Percentiles rank a stretch among this genome's conserved stretches.
phyloP scores from a whole-genome alignment of 176 grass and related monocot genomes.

The Rhipidocladum racemiflorum region DNA sequence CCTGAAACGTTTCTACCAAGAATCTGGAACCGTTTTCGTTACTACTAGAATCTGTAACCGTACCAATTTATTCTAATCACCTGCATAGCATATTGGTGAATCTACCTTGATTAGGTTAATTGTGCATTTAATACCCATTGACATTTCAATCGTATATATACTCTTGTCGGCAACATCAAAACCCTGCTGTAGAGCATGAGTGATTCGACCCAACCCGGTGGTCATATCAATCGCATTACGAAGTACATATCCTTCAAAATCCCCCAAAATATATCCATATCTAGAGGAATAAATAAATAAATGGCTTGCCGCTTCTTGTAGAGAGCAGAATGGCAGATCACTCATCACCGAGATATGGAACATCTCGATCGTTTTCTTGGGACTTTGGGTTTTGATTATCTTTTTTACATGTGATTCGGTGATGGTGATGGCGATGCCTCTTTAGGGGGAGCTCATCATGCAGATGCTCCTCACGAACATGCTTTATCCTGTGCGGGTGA shows the following conservation, averaged over 20 bases:
- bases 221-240: neutral
- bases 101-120: neutral
- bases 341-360: neutral
- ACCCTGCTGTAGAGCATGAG: neutral
- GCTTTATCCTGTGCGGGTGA: conserved; percentile 48
- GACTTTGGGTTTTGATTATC: neutral
- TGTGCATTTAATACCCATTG: neutral
- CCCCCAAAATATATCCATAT: neutral
- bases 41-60: no score
- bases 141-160: neutral
- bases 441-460: conserved; percentile 54
- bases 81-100: neutral
- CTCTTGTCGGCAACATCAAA: no score
- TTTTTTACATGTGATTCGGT: conserved; percentile 17
- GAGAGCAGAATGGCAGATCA: neutral
- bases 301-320: neutral
- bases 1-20: no score
- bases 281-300: neutral
- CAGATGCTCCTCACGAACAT: conserved; percentile 31
- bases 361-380: neutral
- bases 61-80: no score
- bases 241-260: neutral
- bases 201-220: neutral
- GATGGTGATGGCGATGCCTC: conserved; percentile 32
- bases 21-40: no score